A percentile compares a stretch with the other conserved stretches of the same genome.
Conservation (phyloP, 1,284 basidiomycete genomes). For the Inonotus obliquus region DNA sequence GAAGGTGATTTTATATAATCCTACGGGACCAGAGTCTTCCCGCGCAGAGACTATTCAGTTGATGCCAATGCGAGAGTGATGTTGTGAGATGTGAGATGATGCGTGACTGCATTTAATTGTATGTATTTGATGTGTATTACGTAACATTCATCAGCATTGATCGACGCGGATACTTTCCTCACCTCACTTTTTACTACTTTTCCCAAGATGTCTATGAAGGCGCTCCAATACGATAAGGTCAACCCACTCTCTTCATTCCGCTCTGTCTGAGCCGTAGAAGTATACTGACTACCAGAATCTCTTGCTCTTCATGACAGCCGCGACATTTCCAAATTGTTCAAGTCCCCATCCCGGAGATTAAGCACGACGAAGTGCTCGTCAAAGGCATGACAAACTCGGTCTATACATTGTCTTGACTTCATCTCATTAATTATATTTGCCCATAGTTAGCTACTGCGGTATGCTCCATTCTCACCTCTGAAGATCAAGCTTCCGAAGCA, state of each 20-base stretch:
- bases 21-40: too few species aligned
- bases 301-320: constrained; percentile 23
- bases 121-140: too few species aligned
- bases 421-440: background rate
- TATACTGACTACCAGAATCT: background rate
- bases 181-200: background rate
- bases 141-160: too few species aligned
- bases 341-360: constrained; percentile 41
- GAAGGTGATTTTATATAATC: too few species aligned
- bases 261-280: background rate
- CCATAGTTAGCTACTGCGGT: constrained; percentile 15
- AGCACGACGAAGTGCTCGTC: constrained; percentile 49
- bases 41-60: too few species aligned
- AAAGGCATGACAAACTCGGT: constrained; percentile 34
- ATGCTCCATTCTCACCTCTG: background rate
- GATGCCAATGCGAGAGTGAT: too few species aligned
- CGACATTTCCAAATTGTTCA: constrained; percentile 31
- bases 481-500: background rate
- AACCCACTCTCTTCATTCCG: background rate
- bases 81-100: too few species aligned
- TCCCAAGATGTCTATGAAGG: constrained; percentile 7
- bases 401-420: background rate
- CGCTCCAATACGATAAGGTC: constrained; percentile 12
- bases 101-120: too few species aligned
- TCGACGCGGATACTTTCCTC: too few species aligned